Evolutionary conservation across 495 filamentous ascomycete species (phyloP).

Genomic region (Hypoxylon rickii): DNA sequence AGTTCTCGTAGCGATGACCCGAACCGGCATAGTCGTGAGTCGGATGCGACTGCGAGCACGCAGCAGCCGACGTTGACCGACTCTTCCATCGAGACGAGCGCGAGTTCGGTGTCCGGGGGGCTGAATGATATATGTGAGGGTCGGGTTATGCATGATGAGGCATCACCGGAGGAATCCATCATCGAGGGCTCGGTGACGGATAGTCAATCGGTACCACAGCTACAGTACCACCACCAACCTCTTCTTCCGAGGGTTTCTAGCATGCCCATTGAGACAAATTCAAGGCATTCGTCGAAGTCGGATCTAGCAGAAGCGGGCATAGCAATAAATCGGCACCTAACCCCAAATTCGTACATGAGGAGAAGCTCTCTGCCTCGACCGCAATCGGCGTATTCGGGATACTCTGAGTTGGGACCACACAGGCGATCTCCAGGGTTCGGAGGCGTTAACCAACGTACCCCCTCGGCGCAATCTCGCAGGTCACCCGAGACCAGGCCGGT

Average conservation of each 20-base stretch:
- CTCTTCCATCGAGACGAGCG: slow-evolving; percentile 54
- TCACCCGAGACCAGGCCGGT: slow-evolving; percentile 78
- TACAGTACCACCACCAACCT: slow-evolving; percentile 61
- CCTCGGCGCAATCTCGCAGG: slow-evolving; percentile 64
- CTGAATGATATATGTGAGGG: slow-evolving; percentile 49
- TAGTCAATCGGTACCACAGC: slow-evolving; percentile 51
- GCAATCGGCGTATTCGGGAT: slow-evolving; percentile 70
- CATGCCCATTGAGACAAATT: slow-evolving; percentile 42
- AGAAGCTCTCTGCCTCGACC: slow-evolving; percentile 66
- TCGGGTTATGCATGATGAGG: slow-evolving; percentile 43
- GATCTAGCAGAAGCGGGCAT: slow-evolving; percentile 48
- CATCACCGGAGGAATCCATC: slow-evolving; percentile 49
- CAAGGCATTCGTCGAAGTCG: slow-evolving; percentile 49
- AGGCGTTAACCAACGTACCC: slow-evolving; percentile 52
- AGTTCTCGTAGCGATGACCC: slow-evolving; percentile 37
- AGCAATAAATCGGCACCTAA: slow-evolving; percentile 60
- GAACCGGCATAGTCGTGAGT: slow-evolving; percentile 54
- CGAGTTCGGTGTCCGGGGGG: slow-evolving; percentile 53
- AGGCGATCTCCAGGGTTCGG: slow-evolving; percentile 64
- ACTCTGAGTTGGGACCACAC: slow-evolving; percentile 65
- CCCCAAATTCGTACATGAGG: slow-evolving; percentile 55
- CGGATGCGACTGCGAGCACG: slow-evolving; percentile 51
- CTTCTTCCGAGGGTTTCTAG: slow-evolving; percentile 47
- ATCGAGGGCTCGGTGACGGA: slow-evolving; percentile 42
- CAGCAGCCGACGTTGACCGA: slow-evolving; percentile 50